Evolutionary conservation across 257 asterid genomes (phyloP).

Genomic region (Plantago elongata): DNA sequence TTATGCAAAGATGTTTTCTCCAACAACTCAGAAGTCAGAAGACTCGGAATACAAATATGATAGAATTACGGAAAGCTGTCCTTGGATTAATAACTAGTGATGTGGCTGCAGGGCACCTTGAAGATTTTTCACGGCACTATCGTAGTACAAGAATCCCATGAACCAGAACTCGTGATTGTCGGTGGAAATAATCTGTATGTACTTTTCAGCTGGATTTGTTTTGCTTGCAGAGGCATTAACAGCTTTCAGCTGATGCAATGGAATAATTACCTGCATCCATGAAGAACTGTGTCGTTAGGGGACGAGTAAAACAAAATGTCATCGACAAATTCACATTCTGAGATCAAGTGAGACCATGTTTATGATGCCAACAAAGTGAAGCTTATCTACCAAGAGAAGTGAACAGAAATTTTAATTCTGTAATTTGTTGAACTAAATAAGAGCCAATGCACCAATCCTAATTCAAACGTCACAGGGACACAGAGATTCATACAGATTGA

Average conservation of each 20-base stretch:
- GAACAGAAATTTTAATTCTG: too few species aligned
- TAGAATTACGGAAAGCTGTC: not conserved
- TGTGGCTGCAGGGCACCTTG: slow-evolving; percentile 44
- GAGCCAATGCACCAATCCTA: too few species aligned
- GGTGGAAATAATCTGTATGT: slow-evolving; percentile 73
- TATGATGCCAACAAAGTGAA: too few species aligned
- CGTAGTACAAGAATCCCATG: slow-evolving; percentile 87
- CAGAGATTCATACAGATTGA: too few species aligned
- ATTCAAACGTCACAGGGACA: too few species aligned
- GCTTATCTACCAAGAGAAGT: too few species aligned
- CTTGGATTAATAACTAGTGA: slow-evolving; percentile 13
- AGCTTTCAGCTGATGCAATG: slow-evolving; percentile 67
- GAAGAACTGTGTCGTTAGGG: not conserved
- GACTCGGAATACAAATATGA: not conserved
- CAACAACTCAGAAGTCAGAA: not conserved
- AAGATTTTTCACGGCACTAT: slow-evolving; percentile 64
- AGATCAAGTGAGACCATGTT: too few species aligned
- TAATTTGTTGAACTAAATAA: too few species aligned
- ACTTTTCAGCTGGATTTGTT: slow-evolving; percentile 70
- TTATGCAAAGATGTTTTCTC: slow-evolving; percentile 8
- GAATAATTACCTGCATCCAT: slow-evolving; percentile 63
- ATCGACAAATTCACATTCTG: not conserved
- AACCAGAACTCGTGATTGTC: slow-evolving; percentile 96
- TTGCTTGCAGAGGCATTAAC: slow-evolving; percentile 66
- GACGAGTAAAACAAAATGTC: not conserved